Conservation (phyloP, 306 rosid species). For the Corylus heterophylla region DNA sequence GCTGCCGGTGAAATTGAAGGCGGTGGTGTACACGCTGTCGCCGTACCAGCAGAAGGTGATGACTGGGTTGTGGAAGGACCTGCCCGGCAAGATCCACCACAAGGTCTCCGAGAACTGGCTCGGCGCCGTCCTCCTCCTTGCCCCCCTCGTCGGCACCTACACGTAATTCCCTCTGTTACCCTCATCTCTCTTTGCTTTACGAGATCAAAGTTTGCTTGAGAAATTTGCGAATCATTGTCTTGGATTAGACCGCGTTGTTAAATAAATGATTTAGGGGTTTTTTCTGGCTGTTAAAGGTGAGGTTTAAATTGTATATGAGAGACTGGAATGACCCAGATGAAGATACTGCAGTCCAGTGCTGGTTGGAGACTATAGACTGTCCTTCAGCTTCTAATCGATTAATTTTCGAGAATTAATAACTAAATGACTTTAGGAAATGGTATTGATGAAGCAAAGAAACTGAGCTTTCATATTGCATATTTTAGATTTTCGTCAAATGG, state of each 20-base stretch:
- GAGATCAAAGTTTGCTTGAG: not conserved
- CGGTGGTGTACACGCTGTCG: conserved; percentile 75
- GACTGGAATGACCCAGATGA: not conserved
- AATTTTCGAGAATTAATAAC: not conserved
- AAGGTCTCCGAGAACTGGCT: conserved; percentile 91
- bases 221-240: not conserved
- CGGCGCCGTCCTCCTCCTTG: conserved; percentile 65
- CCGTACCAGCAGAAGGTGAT: conserved; percentile 94
- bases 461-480: too few species aligned
- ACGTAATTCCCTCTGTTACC: conserved; percentile 29
- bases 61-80: conserved; percentile 78
- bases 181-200: not conserved
- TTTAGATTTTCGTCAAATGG: too few species aligned
- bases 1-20: conserved; percentile 65
- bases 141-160: conserved; percentile 63
- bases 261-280: not conserved
- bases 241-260: not conserved
- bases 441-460: too few species aligned
- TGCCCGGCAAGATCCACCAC: conserved; percentile 75
- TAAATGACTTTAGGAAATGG: too few species aligned
- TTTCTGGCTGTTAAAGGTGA: not conserved
- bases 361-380: not conserved
- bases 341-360: not conserved
- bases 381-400: not conserved
- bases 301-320: not conserved